Base-by-base conservation (phyloP, 192 early-diverging fungal species). In the Coemansia erecta region DNA sequence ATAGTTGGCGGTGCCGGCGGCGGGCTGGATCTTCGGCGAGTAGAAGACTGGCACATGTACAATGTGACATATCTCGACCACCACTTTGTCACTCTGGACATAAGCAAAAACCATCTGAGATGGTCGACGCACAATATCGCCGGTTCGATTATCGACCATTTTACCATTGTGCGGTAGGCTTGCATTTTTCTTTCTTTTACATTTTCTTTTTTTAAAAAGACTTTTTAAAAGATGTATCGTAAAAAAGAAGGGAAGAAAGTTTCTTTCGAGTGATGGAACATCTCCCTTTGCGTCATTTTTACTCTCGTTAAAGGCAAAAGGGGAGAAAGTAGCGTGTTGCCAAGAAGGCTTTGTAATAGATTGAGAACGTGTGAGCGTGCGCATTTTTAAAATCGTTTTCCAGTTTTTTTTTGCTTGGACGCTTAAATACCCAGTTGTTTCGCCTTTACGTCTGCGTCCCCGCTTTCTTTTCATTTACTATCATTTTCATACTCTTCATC, bases 1-100 rank as follows among this genome's bases (percentile, higher is more conserved):
- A 88, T 90, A 48, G 87, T 89, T 33, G 89, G 89, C 18, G 89
- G 89, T 15, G 87, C 87, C 0, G 89, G 89, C 17, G 89, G 89
- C 21, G 54, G 55, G 26, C 53, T 90, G 24, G 89, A 90, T 63
- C 66, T 63, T 10, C 69, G 84, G 56, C 78, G 73, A 26, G 89
- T 90, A 0, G 79, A 83, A 41, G 84, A 88, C 58, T 86, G 77
- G 70, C 43, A 77, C 2, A 84, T 87, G 77, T 90, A 89, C 63
- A 71, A 83, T 10, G 70, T 57, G 13, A 81, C 73, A 1, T 64
- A 72, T 26, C 39, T 81, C 1, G 68, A 61, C 49, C 81, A 80
- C 39, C 84, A 86, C 42, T 86, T 70, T 75, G 84, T 84, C 4
- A 45, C 72, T 1, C 21, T 86, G 6, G 81, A 84, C 18, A 58